Base-by-base conservation (phyloP, 2,329 filamentous ascomycete species). In the Colletotrichum limetticola region DNA sequence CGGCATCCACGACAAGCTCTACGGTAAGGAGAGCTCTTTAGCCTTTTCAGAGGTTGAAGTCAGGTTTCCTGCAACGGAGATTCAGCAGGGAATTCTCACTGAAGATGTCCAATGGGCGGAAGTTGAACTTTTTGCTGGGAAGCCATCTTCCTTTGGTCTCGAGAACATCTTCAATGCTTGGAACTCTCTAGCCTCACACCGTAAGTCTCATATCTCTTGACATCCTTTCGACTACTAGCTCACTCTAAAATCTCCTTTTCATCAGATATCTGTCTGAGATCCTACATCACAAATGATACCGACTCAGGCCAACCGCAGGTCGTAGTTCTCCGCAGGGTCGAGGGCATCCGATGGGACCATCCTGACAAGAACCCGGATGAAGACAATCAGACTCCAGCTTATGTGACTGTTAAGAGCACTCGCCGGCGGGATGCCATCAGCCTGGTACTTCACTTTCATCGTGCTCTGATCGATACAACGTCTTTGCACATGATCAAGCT, bases 401-500 rank as follows among this genome's bases (percentile, higher is more conserved):
- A 53, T 16, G 57, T 59, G 26, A 59, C 57, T 14, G 49, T 53
- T 16, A 30, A 64, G 5, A 30, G 46, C 19, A 53, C 49, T 12
- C 30, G 19, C 7, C 49, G 49, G 4, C 5, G 53, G 11, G 49
- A 56, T 8, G 49, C 16, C 1, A 37, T 53, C 6, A 64, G 49
- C n/a, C 28, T 64, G 26, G 22, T 64, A 12, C 49, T 64, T 12
- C 46, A 55, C 16, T 64, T 64, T n/a, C 61, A 55, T 24, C 61
- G 61, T 22, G 61, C 61, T 32, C 16, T 64, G n/a, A 37, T 64
- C 26, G 61, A 64, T 26, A 55, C 61, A 14, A 64, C 61, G 5
- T 64, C 61, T 7, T 19, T 64, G n/a, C 46, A 64, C n/a, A 56
- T 53, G 46, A 64, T 64, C 49, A 64, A 64, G 49, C 28, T 55